A percentile compares a stretch with the other conserved stretches of the same genome.
phyloP scores from a whole-genome alignment of 495 filamentous ascomycete species.

The Penicillium bialowiezense region DNA sequence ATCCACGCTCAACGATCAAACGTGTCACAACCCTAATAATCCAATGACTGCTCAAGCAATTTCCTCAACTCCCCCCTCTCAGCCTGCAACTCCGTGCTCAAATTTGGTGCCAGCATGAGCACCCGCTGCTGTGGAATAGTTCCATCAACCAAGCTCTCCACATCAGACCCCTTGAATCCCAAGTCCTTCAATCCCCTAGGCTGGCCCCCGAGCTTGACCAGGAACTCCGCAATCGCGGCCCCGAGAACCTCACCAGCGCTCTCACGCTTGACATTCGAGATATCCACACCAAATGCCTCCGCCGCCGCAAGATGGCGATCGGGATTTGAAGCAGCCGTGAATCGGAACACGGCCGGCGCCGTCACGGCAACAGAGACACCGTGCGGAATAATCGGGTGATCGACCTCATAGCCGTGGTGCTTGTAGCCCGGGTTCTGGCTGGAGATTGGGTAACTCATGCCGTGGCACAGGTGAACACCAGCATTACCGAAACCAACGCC shows the following conservation, averaged over 20 bases:
- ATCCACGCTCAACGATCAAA: neutral
- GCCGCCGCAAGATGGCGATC: conserved; percentile 87
- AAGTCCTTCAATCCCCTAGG: conserved; percentile 79
- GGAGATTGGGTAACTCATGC: conserved; percentile 94
- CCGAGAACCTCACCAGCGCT: conserved; percentile 82
- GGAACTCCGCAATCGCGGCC: conserved; percentile 76
- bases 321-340: conserved; percentile 86
- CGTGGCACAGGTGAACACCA: conserved; percentile 95
- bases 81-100: conserved; percentile 61
- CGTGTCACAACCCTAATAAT: conserved; percentile 38
- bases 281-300: conserved; percentile 87
- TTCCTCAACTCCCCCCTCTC: conserved; percentile 63
- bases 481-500: conserved; percentile 98
- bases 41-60: conserved; percentile 65
- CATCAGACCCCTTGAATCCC: conserved; percentile 70
- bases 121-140: conserved; percentile 90
- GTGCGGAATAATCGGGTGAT: conserved; percentile 82
- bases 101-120: conserved; percentile 82
- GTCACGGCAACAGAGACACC: conserved; percentile 94
- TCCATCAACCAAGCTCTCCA: conserved; percentile 84
- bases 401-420: conserved; percentile 77
- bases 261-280: conserved; percentile 78
- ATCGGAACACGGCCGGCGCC: conserved; percentile 89
- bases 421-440: conserved; percentile 89
- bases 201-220: conserved; percentile 82